Evolutionary conservation across 2,329 filamentous ascomycete genomes (phyloP), one percentile per base, ranked within the genome.

Genomic region (Clonostachys rosea): DNA sequence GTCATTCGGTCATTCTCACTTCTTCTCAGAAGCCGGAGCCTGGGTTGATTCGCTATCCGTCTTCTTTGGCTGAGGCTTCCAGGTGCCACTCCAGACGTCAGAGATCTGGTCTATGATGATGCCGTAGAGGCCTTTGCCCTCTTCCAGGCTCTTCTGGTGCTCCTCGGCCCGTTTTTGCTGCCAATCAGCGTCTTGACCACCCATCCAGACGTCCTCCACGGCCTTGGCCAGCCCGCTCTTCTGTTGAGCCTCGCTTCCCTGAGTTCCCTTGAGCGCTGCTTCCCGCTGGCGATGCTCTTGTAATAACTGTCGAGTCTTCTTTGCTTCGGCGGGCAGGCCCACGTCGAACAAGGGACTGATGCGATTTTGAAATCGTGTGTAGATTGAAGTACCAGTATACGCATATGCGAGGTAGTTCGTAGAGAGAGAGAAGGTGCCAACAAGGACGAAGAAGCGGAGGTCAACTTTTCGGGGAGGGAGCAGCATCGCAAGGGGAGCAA

Each of bases 161-260:
- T 74, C 69, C 57, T 69, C 68, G 5, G 70, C 65, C 50, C 78
- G 67, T 68, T 74, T 73, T 63, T 72, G 62, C 58, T 70, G 68
- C 79, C 79, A 82, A 52, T 76, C 70, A 41, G 73, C 69, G n/a
- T 62, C 62, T 59, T 81, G 78, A 36, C 69, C 70, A 34, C 80
- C 81, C 73, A 81, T 77, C 81, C 80, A 84, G 14, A 83, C 60
- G 52, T 69, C 69, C 51, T 74, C 65, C 47, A 79, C 59, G 43
- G 63, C 44, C 47, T 62, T 54, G 11, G 58, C 59, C 33, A 60
- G 50, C 20, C 60, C 57, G 48, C 55, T 50, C 52, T 53, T 54
- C 48, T 56, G 52, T 42, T 52, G 52, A 52, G 56, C 49, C 55
- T 67, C 60, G 42, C 51, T 53, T 52, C 56, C 50, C 18, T 54